Percentiles rank a stretch among this genome's conserved stretches.
phyloP scores from a whole-genome alignment of 2,329 filamentous ascomycete species.

The Aspergillus sp. region DNA sequence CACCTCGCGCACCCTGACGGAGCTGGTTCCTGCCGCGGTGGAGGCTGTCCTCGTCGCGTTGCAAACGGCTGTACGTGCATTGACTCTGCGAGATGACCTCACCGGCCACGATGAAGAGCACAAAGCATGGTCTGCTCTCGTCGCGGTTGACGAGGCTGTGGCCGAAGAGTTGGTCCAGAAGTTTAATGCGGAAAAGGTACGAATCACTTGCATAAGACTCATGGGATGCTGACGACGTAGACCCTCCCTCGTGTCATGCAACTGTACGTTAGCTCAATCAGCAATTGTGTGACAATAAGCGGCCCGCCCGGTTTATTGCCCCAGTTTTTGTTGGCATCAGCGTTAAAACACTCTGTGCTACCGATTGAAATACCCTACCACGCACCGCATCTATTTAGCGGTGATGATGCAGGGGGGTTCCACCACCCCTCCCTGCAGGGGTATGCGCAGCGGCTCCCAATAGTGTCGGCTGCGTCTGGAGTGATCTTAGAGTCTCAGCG shows the following conservation, averaged over 20 bases:
- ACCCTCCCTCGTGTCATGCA: neutral
- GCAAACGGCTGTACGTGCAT: neutral
- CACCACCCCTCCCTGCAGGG: neutral
- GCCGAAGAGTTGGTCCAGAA: neutral
- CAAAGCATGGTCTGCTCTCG: neutral
- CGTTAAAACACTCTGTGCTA: slow-evolving; percentile 6
- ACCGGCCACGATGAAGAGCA: neutral
- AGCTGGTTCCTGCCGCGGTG: slow-evolving; percentile 5
- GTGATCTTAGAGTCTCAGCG: neutral
- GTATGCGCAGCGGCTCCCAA: neutral
- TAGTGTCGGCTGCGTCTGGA: neutral
- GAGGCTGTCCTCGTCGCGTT: slow-evolving; percentile 4
- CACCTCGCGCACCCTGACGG: neutral
- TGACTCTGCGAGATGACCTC: neutral
- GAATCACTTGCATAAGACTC: neutral
- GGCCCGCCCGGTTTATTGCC: slow-evolving; percentile 1
- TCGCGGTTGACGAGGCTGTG: neutral
- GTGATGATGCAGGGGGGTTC: neutral
- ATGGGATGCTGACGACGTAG: neutral
- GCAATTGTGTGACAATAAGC: slow-evolving; percentile 5
- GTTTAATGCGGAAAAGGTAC: slow-evolving; percentile 3
- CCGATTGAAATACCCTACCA: slow-evolving; percentile 7
- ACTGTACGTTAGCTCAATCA: slow-evolving; percentile 8
- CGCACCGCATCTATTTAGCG: slow-evolving; percentile 4
- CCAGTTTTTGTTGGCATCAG: neutral